Percentiles rank a stretch among this genome's conserved stretches.
Evolutionary conservation across 768 basidiomycete genomes (phyloP).

Genomic region (Suillus weaverae): DNA sequence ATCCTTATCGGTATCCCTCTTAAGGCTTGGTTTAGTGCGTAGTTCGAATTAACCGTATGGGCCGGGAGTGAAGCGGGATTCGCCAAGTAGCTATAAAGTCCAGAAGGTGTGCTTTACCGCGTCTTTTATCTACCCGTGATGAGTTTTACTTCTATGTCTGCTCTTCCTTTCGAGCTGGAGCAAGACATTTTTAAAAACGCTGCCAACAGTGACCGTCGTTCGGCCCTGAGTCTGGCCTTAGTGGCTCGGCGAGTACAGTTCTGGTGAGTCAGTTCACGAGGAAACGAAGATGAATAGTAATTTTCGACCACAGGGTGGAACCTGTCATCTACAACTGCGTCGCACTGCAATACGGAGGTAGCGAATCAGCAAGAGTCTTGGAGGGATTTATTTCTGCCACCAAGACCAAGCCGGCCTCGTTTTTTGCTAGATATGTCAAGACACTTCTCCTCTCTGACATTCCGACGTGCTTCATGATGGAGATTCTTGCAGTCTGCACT

Average conservation of each 20-base stretch:
- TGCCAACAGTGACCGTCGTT: background rate
- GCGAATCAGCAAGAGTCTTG: background rate
- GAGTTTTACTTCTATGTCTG: background rate
- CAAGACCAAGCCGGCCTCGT: background rate
- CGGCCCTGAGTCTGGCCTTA: background rate
- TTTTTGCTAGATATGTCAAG: conserved; percentile 1
- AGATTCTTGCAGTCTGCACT: background rate
- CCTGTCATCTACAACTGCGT: background rate
- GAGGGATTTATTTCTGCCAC: background rate
- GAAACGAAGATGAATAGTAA: background rate
- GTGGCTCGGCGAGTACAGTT: background rate
- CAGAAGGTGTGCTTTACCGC: background rate
- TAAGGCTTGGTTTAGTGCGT: background rate
- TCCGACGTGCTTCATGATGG: background rate
- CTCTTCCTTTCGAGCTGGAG: conserved; percentile 4
- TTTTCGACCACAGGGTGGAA: background rate
- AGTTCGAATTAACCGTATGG: background rate
- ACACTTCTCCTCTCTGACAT: background rate
- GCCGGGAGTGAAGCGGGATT: background rate
- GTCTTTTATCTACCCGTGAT: background rate
- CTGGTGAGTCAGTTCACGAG: background rate
- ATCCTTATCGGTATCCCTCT: background rate
- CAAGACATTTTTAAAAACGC: background rate
- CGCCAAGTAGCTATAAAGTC: background rate
- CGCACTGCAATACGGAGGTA: background rate